A percentile compares a stretch with the other conserved stretches of the same genome.
Conservation (phyloP, 768 basidiomycete genomes). For the Lactifluus rugatus region DNA sequence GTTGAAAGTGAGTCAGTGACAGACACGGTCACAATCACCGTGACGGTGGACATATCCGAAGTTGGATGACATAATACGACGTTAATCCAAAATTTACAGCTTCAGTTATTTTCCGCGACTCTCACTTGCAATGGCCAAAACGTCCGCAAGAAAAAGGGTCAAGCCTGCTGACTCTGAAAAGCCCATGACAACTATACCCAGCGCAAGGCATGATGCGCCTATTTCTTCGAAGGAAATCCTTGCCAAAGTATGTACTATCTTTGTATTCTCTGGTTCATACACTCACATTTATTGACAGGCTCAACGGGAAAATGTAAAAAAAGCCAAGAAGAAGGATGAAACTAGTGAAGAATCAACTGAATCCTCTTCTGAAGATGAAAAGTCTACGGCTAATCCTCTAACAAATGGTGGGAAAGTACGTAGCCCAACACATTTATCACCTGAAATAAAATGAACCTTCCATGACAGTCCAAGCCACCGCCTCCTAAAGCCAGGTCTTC, state of each 20-base stretch:
- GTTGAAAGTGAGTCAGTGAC: too few relatives aligned
- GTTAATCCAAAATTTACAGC: constrained; percentile 3
- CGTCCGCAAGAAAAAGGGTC: constrained; percentile 24
- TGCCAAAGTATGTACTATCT: constrained; percentile 27
- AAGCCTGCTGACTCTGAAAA: constrained; percentile 29
- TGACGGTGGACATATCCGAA: too few relatives aligned
- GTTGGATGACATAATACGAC: constrained; percentile 9
- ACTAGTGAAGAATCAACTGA: constrained; percentile 25
- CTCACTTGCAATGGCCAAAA: constrained; percentile 31
- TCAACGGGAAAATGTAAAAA: constrained; percentile 14
- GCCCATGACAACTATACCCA: constrained; percentile 7
- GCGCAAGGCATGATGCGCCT: constrained; percentile 24
- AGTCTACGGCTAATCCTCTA: constrained; percentile 26
- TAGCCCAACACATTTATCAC: not conserved
- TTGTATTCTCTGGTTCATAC: not conserved
- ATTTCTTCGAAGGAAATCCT: constrained; percentile 35
- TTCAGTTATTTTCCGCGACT: constrained; percentile 14
- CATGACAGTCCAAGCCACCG: constrained; percentile 26
- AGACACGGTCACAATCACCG: too few relatives aligned
- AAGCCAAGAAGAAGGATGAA: constrained; percentile 21
- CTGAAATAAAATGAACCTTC: not conserved
- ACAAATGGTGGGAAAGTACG: constrained; percentile 10
- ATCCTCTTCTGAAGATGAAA: constrained; percentile 31
- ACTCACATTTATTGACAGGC: not conserved
- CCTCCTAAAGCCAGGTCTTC: constrained; percentile 22